Evolutionary conservation across 139 green algal species (phyloP), one percentile per base, ranked within the genome.

Genomic region (Axilococcus clingmanii): DNA sequence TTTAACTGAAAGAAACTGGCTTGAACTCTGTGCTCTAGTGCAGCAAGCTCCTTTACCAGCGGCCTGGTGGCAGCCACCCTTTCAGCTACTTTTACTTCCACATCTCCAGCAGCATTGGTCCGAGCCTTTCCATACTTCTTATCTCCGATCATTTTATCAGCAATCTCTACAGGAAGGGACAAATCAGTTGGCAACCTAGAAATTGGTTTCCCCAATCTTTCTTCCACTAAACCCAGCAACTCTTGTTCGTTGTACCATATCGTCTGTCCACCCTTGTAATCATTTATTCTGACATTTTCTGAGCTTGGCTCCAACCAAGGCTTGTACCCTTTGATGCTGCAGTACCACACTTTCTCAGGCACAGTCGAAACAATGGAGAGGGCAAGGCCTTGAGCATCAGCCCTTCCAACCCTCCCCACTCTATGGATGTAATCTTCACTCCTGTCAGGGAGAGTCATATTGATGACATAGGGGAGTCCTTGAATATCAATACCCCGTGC

Each of bases 341-440:
- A 86, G 59, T 74, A 91, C 49, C 79, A 77, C 30, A 87, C 80
- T 65, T 85, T 85, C 49, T 87, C 80, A 5, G 59, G 72, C 16
- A 84, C 77, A 3, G 60, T 63, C 4, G 73, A 68, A 28, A 94
- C 84, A 20, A 94, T 49, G 30, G 66, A 83, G 48, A 92, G 81
- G 23, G 82, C 80, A 47, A 92, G 54, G 3, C 81, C 83, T 57
- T 84, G 55, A 5, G 63, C 59, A 30, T 82, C 83, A 2, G 79
- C 79, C 9, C 83, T 72, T 7, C 81, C 84, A 35, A 90, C 82
- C 4, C 81, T 69, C 2, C 78, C 82, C 32, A 82, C 69, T 25
- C 74, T 63, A 67, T 94, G 85, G 27, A 94, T 77, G 74, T 94
- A 94, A 58, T 92, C 83, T 66, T 92, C 85, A 16, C 66, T 62